A percentile compares a stretch with the other conserved stretches of the same genome.
Evolutionary conservation across 2,329 filamentous ascomycete species (phyloP).

Genomic region (Oidium heveae): DNA sequence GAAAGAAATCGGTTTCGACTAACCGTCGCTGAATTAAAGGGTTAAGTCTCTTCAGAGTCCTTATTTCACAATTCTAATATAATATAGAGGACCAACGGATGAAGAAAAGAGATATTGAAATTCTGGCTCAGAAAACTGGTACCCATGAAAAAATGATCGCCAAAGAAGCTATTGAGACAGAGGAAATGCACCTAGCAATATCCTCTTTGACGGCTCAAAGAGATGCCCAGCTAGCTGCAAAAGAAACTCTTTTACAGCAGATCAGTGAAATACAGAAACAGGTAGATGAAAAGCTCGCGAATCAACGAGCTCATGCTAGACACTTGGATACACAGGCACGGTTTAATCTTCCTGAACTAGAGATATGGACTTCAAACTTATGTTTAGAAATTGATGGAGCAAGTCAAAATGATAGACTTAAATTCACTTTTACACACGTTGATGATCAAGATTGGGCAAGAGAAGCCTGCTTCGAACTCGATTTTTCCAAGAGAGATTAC

Average conservation of each 20-base stretch:
- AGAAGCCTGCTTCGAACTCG: slow-evolving; percentile 84
- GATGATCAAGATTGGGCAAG: slow-evolving; percentile 69
- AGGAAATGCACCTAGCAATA: slow-evolving; percentile 45
- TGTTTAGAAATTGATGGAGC: slow-evolving; percentile 77
- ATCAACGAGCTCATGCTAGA: slow-evolving; percentile 44
- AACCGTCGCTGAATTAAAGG: slow-evolving; percentile 71
- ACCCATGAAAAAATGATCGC: slow-evolving; percentile 49
- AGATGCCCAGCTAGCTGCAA: slow-evolving; percentile 30
- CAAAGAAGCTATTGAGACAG: slow-evolving; percentile 52
- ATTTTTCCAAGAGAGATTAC: slow-evolving; percentile 60
- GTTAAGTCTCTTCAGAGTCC: slow-evolving; percentile 21
- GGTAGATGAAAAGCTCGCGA: slow-evolving; percentile 44
- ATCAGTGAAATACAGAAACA: slow-evolving; percentile 42
- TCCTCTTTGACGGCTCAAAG: slow-evolving; percentile 30
- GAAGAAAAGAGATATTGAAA: slow-evolving; percentile 70
- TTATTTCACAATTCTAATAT: slow-evolving; percentile 2
- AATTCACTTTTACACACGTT: slow-evolving; percentile 73
- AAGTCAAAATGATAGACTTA: slow-evolving; percentile 58
- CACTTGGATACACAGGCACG: slow-evolving; percentile 62
- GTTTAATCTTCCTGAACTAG: slow-evolving; percentile 77
- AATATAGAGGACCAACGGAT: slow-evolving; percentile 69
- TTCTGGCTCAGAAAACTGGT: slow-evolving; percentile 43
- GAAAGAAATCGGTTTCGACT: slow-evolving; percentile 86
- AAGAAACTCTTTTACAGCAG: slow-evolving; percentile 31
- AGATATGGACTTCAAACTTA: slow-evolving; percentile 86